Conservation (phyloP, 2,329 filamentous ascomycete species). For the Lasiodiplodia sp. region DNA sequence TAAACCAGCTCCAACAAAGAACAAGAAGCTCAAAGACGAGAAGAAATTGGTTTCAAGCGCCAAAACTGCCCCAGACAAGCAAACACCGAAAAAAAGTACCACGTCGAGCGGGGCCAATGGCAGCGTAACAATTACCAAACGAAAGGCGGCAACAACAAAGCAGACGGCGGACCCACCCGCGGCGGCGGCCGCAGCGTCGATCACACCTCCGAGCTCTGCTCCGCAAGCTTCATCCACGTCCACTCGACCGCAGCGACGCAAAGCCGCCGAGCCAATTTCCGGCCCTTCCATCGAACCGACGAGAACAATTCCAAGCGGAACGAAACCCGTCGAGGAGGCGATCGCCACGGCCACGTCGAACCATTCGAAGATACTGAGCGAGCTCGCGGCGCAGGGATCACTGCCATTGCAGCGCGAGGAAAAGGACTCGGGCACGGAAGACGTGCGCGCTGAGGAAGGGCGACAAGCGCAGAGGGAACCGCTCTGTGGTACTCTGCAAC, state of each 20-base stretch:
- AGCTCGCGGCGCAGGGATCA: constrained; percentile 1
- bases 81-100: not conserved
- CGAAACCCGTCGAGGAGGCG: not conserved
- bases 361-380: constrained; percentile 8
- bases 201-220: constrained; percentile 12
- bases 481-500: not conserved
- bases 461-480: not conserved
- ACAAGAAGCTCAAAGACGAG: not conserved
- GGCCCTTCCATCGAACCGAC: not conserved
- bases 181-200: not conserved
- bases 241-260: not conserved
- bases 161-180: not conserved
- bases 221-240: not conserved
- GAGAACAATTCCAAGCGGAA: not conserved
- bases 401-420: not conserved
- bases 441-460: not conserved
- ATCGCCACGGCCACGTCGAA: not conserved
- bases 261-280: not conserved
- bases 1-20: not conserved
- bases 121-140: not conserved
- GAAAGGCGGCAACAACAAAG: not conserved
- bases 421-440: not conserved
- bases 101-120: not conserved
- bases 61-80: not conserved
- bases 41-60: not conserved